Evolutionary conservation across 2,329 filamentous ascomycete genomes (phyloP).

Genomic region (Fusarium verticillioides): DNA sequence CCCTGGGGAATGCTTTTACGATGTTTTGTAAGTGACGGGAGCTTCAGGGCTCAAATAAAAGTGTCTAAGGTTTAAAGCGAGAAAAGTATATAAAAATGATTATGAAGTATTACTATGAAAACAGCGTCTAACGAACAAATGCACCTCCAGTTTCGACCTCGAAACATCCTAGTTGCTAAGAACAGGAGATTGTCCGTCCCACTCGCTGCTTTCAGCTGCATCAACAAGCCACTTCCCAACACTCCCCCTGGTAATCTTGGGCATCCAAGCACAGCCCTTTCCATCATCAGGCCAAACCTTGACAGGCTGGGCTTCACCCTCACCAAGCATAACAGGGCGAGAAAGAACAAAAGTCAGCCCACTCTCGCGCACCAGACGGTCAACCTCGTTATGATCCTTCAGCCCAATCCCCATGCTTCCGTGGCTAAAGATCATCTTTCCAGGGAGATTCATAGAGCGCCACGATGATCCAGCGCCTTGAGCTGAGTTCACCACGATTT

Average conservation of each 20-base stretch:
- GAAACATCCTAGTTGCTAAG: conserved; percentile 9
- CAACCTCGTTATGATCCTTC: conserved; percentile 25
- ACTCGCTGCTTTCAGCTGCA: conserved; percentile 8
- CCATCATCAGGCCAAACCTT: conserved; percentile 33
- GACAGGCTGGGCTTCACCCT: conserved; percentile 4
- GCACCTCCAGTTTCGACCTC: rapidly evolving
- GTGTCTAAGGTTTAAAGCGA: rapidly evolving
- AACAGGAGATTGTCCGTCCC: conserved; percentile 17
- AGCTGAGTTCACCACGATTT: conserved; percentile 15
- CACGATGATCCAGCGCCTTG: conserved; percentile 14
- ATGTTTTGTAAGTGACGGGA: neutral
- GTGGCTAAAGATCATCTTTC: conserved; percentile 22
- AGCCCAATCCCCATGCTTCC: conserved; percentile 20
- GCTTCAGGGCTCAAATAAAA: neutral
- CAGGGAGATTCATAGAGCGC: conserved; percentile 24
- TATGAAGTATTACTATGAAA: neutral
- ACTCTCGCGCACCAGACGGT: conserved; percentile 5
- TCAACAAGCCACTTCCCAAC: conserved; percentile 28
- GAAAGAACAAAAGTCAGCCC: conserved; percentile 12
- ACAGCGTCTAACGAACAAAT: rapidly evolving
- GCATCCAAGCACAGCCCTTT: conserved; percentile 33
- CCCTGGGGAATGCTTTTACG: neutral
- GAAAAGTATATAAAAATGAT: neutral
- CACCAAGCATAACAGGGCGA: conserved; percentile 17
- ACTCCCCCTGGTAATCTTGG: conserved; percentile 18